Percentiles rank a stretch among this genome's conserved stretches.
These are phyloP conservation scores for Grammothele lineata DNA, from an alignment of 768 basidiomycete species.

Conservation along the genomic window DNA sequence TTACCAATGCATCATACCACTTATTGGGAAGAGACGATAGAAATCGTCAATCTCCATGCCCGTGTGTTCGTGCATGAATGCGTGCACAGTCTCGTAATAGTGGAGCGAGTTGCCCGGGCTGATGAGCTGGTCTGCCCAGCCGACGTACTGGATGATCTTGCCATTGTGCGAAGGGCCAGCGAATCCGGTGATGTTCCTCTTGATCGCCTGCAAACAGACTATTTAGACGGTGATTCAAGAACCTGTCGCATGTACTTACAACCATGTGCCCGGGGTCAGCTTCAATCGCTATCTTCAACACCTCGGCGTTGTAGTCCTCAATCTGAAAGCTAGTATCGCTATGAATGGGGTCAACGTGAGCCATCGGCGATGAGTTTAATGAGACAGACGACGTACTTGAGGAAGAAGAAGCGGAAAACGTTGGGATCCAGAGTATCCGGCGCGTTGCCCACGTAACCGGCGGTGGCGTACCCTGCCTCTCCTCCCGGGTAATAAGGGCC, in stretches of 20 bases:
- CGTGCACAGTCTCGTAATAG: conserved; percentile 22
- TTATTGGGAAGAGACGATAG: conserved; percentile 27
- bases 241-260: conserved; percentile 1
- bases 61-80: conserved; percentile 15
- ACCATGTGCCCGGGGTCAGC: conserved; percentile 16
- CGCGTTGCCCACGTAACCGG: too few relatives aligned
- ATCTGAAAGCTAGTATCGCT: conserved; percentile 9
- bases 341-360: background rate
- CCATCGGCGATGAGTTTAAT: too few relatives aligned
- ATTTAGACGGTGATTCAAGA: too few relatives aligned
- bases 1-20: conserved; percentile 28
- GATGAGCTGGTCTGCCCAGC: conserved; percentile 27
- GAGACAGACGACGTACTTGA: too few relatives aligned
- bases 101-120: conserved; percentile 24
- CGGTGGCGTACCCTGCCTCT: conserved; percentile 2
- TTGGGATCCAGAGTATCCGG: too few relatives aligned
- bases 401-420: too few relatives aligned
- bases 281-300: too few relatives aligned
- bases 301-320: too few relatives aligned
- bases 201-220: conserved; percentile 1
- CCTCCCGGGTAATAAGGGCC: conserved; percentile 20
- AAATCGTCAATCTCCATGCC: conserved; percentile 24
- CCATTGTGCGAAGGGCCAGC: conserved; percentile 14
- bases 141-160: conserved; percentile 25
- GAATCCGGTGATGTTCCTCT: conserved; percentile 17